Evolutionary conservation across 495 filamentous ascomycete species (phyloP).

Genomic region (Neurospora terricola): DNA sequence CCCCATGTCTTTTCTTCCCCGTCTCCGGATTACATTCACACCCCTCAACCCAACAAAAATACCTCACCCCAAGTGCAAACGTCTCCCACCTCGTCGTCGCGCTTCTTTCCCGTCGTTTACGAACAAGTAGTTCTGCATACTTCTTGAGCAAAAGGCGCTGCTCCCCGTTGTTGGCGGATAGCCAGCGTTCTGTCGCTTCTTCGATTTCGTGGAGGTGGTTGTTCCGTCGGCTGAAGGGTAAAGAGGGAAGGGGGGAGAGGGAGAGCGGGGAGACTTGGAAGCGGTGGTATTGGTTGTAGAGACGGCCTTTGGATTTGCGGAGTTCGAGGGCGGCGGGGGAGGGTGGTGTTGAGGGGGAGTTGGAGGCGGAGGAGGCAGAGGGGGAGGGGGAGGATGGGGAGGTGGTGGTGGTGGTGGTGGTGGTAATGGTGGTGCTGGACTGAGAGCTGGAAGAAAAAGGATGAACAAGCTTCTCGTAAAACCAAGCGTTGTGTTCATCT

Average conservation of each 20-base stretch:
- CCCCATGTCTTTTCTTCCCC: background rate
- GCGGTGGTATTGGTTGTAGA: conserved; percentile 19
- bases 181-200: conserved; percentile 15
- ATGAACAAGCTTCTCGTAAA: conserved; percentile 19
- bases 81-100: conserved; percentile 23
- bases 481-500: conserved; percentile 24
- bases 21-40: conserved; percentile 2
- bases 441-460: background rate
- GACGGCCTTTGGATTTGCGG: conserved; percentile 7
- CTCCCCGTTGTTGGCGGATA: background rate
- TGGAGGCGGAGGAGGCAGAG: too few relatives aligned
- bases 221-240: conserved; percentile 14
- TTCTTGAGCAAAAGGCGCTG: conserved; percentile 7
- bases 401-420: background rate
- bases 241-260: conserved; percentile 2
- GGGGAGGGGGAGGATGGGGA: background rate
- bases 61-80: conserved; percentile 22
- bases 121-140: conserved; percentile 16
- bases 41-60: conserved; percentile 16
- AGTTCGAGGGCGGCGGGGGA: background rate
- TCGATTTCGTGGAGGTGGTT: conserved; percentile 18
- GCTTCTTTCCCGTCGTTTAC: conserved; percentile 11
- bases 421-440: background rate
- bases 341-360: too few relatives aligned
- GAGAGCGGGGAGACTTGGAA: conserved; percentile 11